Percentiles rank a stretch among this genome's conserved stretches.
Evolutionary conservation across 2,329 filamentous ascomycete species (phyloP).

Genomic region (Neophaeococcomyces aloes): DNA sequence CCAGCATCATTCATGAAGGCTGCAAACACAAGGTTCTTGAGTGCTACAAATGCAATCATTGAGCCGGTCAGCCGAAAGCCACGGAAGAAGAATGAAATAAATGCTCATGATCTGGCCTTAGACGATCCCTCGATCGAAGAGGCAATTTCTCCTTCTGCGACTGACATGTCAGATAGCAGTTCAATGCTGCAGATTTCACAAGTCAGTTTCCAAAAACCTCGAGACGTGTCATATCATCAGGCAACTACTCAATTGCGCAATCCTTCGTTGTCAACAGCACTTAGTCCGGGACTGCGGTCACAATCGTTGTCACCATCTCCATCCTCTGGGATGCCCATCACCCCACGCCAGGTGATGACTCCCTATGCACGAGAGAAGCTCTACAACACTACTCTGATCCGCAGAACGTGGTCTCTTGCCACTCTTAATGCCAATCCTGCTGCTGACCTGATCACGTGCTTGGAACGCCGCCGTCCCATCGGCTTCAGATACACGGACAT

Average conservation of each 20-base stretch:
- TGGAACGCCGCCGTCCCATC: conserved; percentile 82
- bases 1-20: conserved; percentile 86
- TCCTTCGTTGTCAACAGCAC: neutral
- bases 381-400: conserved; percentile 78
- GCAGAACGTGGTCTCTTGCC: conserved; percentile 87
- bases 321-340: neutral
- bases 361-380: conserved; percentile 16
- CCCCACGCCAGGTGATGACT: neutral
- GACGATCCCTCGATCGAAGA: neutral
- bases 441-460: conserved; percentile 80
- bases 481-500: conserved; percentile 97
- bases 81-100: conserved; percentile 9
- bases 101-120: neutral
- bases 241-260: neutral
- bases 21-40: conserved; percentile 93
- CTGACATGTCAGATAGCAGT: neutral
- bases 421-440: conserved; percentile 88
- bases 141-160: neutral
- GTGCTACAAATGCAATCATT: conserved; percentile 56
- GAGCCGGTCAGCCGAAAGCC: conserved; percentile 19
- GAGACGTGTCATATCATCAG: conserved; percentile 13
- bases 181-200: neutral
- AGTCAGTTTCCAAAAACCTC: neutral
- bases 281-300: neutral
- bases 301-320: neutral